phyloP scores from a whole-genome alignment of 2,329 filamentous ascomycete genomes.

The Aplosporella prunicola region DNA sequence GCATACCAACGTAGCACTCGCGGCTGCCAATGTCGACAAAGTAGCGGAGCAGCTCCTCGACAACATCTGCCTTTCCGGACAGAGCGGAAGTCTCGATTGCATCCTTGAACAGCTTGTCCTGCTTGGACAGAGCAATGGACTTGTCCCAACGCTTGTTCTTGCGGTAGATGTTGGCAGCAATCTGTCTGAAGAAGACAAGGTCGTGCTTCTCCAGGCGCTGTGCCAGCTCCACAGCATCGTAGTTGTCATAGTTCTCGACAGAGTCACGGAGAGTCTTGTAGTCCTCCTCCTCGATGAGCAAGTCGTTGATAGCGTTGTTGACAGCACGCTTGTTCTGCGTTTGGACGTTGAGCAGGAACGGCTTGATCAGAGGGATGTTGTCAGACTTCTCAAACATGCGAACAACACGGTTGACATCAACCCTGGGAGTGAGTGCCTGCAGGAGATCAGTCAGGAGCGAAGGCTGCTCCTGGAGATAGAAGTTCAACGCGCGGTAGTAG shows the following conservation, averaged over 20 bases:
- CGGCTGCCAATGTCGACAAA: conserved; percentile 98
- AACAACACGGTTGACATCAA: conserved; percentile 98
- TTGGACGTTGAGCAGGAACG: conserved; percentile 94
- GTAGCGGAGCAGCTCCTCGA: conserved; percentile 92
- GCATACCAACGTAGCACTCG: conserved; percentile 99
- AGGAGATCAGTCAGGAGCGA: conserved; percentile 91
- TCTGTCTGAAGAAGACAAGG: conserved; percentile 97
- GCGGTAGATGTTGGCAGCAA: conserved; percentile 95
- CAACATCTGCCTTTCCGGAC: conserved; percentile 80
- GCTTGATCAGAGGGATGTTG: conserved; percentile 96
- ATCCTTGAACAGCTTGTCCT: conserved; percentile 99
- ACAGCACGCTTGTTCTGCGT: conserved; percentile 95
- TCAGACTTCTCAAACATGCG: conserved; percentile 98
- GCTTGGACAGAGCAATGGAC: conserved; percentile 93
- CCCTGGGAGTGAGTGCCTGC: conserved; percentile 80
- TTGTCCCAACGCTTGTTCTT: conserved; percentile 99
- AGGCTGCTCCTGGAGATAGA: conserved; percentile 95
- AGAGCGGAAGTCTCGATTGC: conserved; percentile 96
- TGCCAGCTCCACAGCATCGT: conserved; percentile 88
- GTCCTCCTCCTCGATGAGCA: conserved; percentile 97
- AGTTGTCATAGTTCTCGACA: conserved; percentile 98
- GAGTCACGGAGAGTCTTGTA: conserved; percentile 98
- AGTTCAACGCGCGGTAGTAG: conserved; percentile 94
- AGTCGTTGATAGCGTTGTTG: conserved; percentile 95
- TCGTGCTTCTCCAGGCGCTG: conserved; percentile 94